Percentiles rank a stretch among this genome's conserved stretches.
Conservation (phyloP, 305 asterid species). For the Nicotiana rustica region DNA sequence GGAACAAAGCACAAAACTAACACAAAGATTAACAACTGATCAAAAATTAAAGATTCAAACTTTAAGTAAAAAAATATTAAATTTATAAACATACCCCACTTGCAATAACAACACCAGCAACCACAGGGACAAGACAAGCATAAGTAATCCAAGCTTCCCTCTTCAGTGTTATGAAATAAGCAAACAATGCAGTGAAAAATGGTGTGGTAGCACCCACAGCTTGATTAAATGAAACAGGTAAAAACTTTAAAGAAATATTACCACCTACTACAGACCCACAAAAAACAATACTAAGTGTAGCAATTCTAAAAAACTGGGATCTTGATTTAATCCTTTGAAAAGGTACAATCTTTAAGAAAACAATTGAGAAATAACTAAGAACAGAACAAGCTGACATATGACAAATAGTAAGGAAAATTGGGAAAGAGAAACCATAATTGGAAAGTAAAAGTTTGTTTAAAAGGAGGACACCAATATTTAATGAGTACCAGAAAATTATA, state of each 20-base stretch:
- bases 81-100: slow-evolving; percentile 75
- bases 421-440: slow-evolving; percentile 83
- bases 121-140: slow-evolving; percentile 88
- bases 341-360: slow-evolving; percentile 79
- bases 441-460: slow-evolving; percentile 92
- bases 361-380: slow-evolving; percentile 86
- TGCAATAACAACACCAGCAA: slow-evolving; percentile 92
- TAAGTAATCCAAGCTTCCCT: slow-evolving; percentile 91
- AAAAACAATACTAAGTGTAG: slow-evolving; percentile 87
- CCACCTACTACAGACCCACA: slow-evolving; percentile 98
- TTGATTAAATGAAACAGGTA: slow-evolving; percentile 95
- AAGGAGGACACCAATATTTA: slow-evolving; percentile 93
- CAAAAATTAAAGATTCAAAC: background rate
- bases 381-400: slow-evolving; percentile 98
- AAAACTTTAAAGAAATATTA: slow-evolving; percentile 72
- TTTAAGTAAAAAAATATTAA: background rate
- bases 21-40: background rate
- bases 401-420: slow-evolving; percentile 97
- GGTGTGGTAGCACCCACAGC: slow-evolving; percentile 99
- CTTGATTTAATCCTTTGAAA: slow-evolving; percentile 88
- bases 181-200: slow-evolving; percentile 92
- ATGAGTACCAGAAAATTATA: slow-evolving; percentile 76
- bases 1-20: background rate
- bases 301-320: slow-evolving; percentile 73
- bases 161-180: slow-evolving; percentile 79